phyloP scores from a whole-genome alignment of 2,329 filamentous ascomycete species.

The Aschersonia sp. region DNA sequence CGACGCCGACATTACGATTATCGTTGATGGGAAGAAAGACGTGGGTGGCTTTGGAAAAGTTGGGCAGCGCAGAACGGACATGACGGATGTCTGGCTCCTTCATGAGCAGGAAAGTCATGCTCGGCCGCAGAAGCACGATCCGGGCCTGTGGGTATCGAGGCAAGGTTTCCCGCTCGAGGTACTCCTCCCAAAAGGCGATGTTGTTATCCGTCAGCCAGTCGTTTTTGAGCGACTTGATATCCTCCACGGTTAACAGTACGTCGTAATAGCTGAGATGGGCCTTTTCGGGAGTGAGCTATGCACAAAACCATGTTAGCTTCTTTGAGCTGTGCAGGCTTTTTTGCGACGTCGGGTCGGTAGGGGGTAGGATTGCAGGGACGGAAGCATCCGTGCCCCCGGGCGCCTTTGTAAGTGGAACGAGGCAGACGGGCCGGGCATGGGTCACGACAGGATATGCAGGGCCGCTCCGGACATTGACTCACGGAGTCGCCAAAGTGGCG shows the following conservation, averaged over 20 bases:
- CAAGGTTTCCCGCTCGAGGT: slow-evolving; percentile 80
- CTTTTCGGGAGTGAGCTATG: slow-evolving; percentile 32
- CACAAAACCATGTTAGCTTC: too few relatives aligned
- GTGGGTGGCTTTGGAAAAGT: slow-evolving; percentile 71
- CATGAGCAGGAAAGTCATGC: slow-evolving; percentile 85
- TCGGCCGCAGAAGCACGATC: slow-evolving; percentile 81
- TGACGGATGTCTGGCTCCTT: slow-evolving; percentile 45
- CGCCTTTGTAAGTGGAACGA: too few relatives aligned
- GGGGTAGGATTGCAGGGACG: too few relatives aligned
- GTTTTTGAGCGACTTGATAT: slow-evolving; percentile 73
- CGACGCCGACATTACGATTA: slow-evolving; percentile 54
- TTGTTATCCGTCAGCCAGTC: slow-evolving; percentile 98
- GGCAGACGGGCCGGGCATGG: too few relatives aligned
- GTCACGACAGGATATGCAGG: too few relatives aligned
- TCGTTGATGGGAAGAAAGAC: slow-evolving; percentile 96
- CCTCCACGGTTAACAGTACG: slow-evolving; percentile 58
- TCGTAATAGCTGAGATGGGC: slow-evolving; percentile 26
- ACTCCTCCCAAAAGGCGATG: slow-evolving; percentile 98
- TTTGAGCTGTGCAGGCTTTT: too few relatives aligned
- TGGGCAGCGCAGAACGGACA: slow-evolving; percentile 56
- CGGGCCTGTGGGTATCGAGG: slow-evolving; percentile 64
- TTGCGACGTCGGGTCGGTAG: too few relatives aligned
- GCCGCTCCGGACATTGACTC: slow-evolving; percentile 9
- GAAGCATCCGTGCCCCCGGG: too few relatives aligned
- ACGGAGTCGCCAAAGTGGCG: slow-evolving; percentile 33